Evolutionary conservation across 2,329 filamentous ascomycete genomes (phyloP).

Genomic region (Sarocladium kiliense): DNA sequence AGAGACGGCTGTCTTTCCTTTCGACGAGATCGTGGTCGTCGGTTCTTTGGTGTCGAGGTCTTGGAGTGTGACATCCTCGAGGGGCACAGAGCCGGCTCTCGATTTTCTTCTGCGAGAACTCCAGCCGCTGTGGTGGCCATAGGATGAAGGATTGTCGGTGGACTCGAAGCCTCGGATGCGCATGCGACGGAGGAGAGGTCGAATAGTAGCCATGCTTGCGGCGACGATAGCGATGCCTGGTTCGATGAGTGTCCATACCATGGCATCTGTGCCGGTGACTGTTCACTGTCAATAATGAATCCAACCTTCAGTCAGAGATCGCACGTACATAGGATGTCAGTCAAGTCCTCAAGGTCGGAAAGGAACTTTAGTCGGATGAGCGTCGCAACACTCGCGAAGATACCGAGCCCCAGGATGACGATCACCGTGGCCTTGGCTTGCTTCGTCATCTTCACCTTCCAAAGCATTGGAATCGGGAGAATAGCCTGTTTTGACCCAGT

Average conservation of each 20-base stretch:
- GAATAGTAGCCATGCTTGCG: constrained; percentile 48
- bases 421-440: constrained; percentile 49
- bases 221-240: constrained; percentile 51
- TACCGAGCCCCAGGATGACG: constrained; percentile 41
- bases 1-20: constrained; percentile 7
- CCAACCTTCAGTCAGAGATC: background rate
- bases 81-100: constrained; percentile 5
- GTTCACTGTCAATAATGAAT: constrained; percentile 13
- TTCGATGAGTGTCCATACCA: constrained; percentile 54
- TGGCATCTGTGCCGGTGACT: constrained; percentile 46
- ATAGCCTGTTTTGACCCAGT: constrained; percentile 31
- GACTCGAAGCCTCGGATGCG: constrained; percentile 42
- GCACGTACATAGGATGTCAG: constrained; percentile 43
- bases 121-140: background rate
- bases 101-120: background rate
- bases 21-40: background rate
- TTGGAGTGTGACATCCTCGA: constrained; percentile 30
- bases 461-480: constrained; percentile 49
- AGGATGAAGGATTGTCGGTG: constrained; percentile 23
- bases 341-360: constrained; percentile 35
- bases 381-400: constrained; percentile 51
- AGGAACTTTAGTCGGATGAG: constrained; percentile 46
- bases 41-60: constrained; percentile 16
- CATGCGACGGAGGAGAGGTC: constrained; percentile 46
- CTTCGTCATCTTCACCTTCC: constrained; percentile 47